phyloP scores from a whole-genome alignment of 768 basidiomycete species.

The Termitomyces sp. region DNA sequence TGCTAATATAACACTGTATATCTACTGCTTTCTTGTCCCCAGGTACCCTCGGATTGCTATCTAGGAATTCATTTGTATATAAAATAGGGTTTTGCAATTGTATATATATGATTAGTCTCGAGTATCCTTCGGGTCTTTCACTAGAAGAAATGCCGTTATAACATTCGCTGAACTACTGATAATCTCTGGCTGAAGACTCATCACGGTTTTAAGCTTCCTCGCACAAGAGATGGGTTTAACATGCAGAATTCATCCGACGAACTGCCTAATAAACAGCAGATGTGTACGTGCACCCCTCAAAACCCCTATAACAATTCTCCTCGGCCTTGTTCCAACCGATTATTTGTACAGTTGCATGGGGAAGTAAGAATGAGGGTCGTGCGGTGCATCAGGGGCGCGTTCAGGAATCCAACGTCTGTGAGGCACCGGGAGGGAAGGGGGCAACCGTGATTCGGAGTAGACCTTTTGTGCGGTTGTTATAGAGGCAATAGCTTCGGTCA shows the following conservation, averaged over 20 bases:
- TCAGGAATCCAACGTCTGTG: constrained; percentile 75
- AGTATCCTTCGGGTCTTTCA: not conserved
- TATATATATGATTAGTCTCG: not conserved
- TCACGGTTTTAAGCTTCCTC: not conserved
- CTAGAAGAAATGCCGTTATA: not conserved
- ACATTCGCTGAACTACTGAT: not conserved
- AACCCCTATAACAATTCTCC: not conserved
- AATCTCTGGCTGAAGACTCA: not conserved
- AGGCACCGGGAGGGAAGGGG: constrained; percentile 69
- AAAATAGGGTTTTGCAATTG: not conserved
- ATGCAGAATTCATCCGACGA: not conserved
- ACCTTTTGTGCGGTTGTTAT: constrained; percentile 56
- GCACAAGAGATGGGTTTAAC: not conserved
- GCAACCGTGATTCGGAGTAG: constrained; percentile 64
- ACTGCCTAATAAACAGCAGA: not conserved
- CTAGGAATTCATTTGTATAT: not conserved
- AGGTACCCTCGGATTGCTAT: not conserved
- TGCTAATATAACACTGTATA: not conserved
- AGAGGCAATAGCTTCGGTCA: constrained; percentile 71
- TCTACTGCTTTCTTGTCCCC: not conserved
- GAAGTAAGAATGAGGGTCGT: constrained; percentile 80
- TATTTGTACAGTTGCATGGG: constrained; percentile 72
- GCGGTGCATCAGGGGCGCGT: constrained; percentile 75
- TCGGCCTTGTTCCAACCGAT: not conserved
- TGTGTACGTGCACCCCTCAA: not conserved